Evolutionary conservation across 148 eudicot species (phyloP).

Genomic region (Mesembryanthemum crystallinum): DNA sequence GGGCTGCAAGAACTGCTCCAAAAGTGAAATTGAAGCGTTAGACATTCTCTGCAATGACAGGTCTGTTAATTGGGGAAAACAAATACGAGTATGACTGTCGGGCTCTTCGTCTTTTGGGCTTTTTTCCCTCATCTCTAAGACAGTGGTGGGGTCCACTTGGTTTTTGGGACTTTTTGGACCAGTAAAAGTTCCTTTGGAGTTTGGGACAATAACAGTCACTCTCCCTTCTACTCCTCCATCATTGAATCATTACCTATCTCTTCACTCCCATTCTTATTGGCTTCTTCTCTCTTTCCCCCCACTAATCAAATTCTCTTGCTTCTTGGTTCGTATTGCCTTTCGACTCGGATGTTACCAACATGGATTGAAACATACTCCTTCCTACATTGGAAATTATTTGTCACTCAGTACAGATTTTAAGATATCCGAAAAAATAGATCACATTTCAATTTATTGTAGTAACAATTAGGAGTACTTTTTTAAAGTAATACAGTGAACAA

Average conservation of each 20-base stretch:
- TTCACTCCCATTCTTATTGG: too few relatives aligned
- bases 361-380: too few relatives aligned
- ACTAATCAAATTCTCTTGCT: too few relatives aligned
- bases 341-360: too few relatives aligned
- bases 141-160: conserved; percentile 2
- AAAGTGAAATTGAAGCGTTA: neutral
- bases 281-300: too few relatives aligned
- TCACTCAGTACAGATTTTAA: too few relatives aligned
- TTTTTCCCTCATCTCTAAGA: neutral
- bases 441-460: too few relatives aligned
- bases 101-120: conserved; percentile 13
- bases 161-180: neutral
- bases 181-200: neutral
- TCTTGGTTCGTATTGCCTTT: too few relatives aligned
- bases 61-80: conserved; percentile 9
- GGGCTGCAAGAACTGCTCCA: conserved; percentile 11
- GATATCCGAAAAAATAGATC: too few relatives aligned
- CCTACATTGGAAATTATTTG: too few relatives aligned
- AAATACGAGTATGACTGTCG: conserved; percentile 13
- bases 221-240: neutral
- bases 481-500: too few relatives aligned
- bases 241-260: conserved; percentile 1
- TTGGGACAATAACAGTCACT: neutral
- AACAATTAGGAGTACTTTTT: too few relatives aligned
- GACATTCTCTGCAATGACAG: conserved; percentile 23